These are phyloP conservation scores for Saccharomyces mikatae DNA, from an alignment of 805 yeast genomes.

Conservation along the genomic window DNA sequence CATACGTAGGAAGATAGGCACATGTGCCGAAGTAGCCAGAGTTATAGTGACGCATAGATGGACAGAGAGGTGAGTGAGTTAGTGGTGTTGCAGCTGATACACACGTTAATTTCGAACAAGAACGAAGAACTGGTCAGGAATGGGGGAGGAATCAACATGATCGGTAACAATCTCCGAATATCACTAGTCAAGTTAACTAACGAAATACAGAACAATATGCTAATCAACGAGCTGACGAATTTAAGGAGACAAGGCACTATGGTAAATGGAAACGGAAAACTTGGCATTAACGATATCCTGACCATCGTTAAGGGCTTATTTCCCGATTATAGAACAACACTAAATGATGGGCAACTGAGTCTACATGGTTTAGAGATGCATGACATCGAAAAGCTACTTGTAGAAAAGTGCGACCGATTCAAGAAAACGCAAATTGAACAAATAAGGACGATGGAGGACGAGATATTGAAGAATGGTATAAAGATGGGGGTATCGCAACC, in stretches of 20 bases:
- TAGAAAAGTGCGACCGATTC: conserved; percentile 13
- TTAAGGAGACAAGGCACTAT: not conserved
- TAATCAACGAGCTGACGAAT: conserved; percentile 16
- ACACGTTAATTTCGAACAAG: conserved; percentile 14
- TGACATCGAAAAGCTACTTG: conserved; percentile 13
- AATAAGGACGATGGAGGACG: conserved; percentile 16
- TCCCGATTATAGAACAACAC: conserved; percentile 21
- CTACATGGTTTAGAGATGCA: conserved; percentile 25
- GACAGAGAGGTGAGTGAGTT: conserved; percentile 23
- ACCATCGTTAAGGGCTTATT: conserved; percentile 22
- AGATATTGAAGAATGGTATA: conserved; percentile 6
- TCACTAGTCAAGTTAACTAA: conserved; percentile 28
- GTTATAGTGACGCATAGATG: conserved; percentile 4
- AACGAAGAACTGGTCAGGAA: conserved; percentile 8
- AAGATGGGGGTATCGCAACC: not conserved
- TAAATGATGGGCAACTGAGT: conserved; percentile 28
- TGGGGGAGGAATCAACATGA: conserved; percentile 4
- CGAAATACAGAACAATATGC: conserved; percentile 26
- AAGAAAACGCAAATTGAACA: conserved; percentile 9
- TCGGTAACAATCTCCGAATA: conserved; percentile 17
- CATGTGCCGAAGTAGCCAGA: not conserved
- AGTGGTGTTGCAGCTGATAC: conserved; percentile 27
- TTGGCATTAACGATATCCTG: conserved; percentile 27
- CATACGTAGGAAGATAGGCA: not conserved
- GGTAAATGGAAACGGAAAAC: conserved; percentile 5